phyloP scores from a whole-genome alignment of 805 yeast genomes.

The Metschnikowia bowlesiae region DNA sequence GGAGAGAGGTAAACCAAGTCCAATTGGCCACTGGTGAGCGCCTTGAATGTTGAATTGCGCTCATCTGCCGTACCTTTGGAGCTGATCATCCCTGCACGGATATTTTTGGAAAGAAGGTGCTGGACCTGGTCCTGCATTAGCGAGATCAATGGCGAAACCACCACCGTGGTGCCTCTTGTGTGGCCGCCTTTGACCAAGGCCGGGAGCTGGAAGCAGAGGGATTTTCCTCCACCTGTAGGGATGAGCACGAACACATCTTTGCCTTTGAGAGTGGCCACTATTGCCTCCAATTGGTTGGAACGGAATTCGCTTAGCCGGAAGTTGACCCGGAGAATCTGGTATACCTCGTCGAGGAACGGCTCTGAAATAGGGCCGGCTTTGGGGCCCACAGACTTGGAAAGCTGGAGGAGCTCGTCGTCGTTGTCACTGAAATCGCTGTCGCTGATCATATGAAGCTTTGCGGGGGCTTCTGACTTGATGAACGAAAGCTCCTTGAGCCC shows the following conservation, averaged over 20 bases:
- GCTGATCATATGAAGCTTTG: constrained; percentile 4
- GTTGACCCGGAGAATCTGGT: constrained; percentile 47
- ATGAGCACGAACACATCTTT: constrained; percentile 88
- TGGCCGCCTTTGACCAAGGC: constrained; percentile 74
- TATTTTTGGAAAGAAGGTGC: constrained; percentile 61
- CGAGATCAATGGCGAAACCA: constrained; percentile 90
- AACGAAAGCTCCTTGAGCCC: constrained; percentile 11
- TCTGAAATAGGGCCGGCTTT: neutral
- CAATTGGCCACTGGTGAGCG: constrained; percentile 61
- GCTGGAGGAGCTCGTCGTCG: constrained; percentile 26
- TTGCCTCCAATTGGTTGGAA: constrained; percentile 81
- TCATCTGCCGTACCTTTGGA: constrained; percentile 68
- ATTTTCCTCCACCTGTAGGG: constrained; percentile 99
- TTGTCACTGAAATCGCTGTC: constrained; percentile 28
- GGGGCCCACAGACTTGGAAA: constrained; percentile 9
- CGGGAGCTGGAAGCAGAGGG: constrained; percentile 92
- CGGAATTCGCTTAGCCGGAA: constrained; percentile 71
- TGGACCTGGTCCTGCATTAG: constrained; percentile 97
- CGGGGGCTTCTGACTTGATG: constrained; percentile 7
- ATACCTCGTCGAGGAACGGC: constrained; percentile 67
- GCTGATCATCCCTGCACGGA: constrained; percentile 84
- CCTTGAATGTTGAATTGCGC: constrained; percentile 54
- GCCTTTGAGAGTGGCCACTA: constrained; percentile 70
- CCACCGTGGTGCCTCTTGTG: constrained; percentile 82
- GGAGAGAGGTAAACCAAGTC: constrained; percentile 87